phyloP scores from a whole-genome alignment of 2,329 filamentous ascomycete genomes.

The Cryphonectria parasitica region DNA sequence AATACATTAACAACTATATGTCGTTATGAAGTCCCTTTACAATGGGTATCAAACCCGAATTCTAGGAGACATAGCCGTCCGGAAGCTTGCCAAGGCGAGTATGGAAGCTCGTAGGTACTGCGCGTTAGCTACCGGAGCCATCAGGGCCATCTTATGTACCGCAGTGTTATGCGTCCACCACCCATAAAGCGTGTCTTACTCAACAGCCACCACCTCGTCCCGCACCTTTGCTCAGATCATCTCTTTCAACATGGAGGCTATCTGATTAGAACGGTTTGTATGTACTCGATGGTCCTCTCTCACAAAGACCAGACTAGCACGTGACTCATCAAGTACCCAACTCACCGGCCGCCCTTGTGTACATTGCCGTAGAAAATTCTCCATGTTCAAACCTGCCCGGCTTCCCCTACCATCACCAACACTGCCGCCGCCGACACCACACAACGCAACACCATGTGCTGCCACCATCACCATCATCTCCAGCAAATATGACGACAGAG shows the following conservation, averaged over 20 bases:
- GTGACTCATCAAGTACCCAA: slow-evolving; percentile 20
- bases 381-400: background rate
- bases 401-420: background rate
- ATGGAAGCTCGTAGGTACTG: background rate
- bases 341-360: background rate
- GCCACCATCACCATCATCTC: background rate
- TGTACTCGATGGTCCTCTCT: background rate
- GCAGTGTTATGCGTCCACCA: background rate
- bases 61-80: background rate
- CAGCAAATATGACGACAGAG: slow-evolving; percentile 29
- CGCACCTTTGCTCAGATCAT: background rate
- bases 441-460: background rate
- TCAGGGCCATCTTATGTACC: background rate
- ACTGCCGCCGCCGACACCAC: background rate
- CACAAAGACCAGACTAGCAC: slow-evolving; percentile 17
- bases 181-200: background rate
- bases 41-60: background rate
- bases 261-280: background rate
- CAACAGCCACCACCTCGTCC: background rate
- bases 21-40: background rate
- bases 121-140: background rate
- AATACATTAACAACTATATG: background rate
- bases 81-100: background rate
- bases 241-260: background rate
- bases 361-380: slow-evolving; percentile 9